Evolutionary conservation across 305 asterid species (phyloP).

Genomic region (Ruellia speciosa): DNA sequence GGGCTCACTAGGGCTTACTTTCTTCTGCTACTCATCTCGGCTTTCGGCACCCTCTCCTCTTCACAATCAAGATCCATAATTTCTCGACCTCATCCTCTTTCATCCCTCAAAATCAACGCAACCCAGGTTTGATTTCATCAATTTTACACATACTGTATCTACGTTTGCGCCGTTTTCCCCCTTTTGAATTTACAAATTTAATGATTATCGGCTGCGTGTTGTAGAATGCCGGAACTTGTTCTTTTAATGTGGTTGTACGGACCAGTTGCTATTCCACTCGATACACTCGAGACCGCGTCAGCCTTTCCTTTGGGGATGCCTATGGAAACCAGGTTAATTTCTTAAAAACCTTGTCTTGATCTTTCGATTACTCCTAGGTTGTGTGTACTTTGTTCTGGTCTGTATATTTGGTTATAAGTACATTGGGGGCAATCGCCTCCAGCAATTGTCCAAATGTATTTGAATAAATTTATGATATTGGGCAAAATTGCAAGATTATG

Average conservation of each 20-base stretch:
- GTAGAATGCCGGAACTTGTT: conserved; percentile 50
- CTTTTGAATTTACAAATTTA: neutral
- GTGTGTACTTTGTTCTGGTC: too few species aligned
- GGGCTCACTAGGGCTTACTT: conserved; percentile 23
- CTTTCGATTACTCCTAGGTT: too few species aligned
- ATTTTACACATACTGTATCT: too few species aligned
- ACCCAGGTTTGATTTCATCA: conserved; percentile 25
- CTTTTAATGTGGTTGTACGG: conserved; percentile 55
- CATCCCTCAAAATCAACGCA: conserved; percentile 38
- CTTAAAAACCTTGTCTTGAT: neutral
- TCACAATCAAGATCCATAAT: conserved; percentile 37
- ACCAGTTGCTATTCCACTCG: conserved; percentile 76
- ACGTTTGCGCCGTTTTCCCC: too few species aligned
- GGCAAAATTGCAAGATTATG: too few species aligned
- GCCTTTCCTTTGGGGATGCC: conserved; percentile 91
- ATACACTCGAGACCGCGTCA: conserved; percentile 66
- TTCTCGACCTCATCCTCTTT: conserved; percentile 30
- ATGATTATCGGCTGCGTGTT: neutral
- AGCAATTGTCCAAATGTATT: too few species aligned
- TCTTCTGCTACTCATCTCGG: conserved; percentile 20
- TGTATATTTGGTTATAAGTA: too few species aligned
- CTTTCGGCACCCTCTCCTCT: conserved; percentile 10
- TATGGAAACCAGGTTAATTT: conserved; percentile 80
- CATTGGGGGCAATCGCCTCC: too few species aligned
- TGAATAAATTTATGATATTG: too few species aligned